Base-by-base conservation (phyloP, 2,329 filamentous ascomycete genomes). In the Monilinia aucupariae region DNA sequence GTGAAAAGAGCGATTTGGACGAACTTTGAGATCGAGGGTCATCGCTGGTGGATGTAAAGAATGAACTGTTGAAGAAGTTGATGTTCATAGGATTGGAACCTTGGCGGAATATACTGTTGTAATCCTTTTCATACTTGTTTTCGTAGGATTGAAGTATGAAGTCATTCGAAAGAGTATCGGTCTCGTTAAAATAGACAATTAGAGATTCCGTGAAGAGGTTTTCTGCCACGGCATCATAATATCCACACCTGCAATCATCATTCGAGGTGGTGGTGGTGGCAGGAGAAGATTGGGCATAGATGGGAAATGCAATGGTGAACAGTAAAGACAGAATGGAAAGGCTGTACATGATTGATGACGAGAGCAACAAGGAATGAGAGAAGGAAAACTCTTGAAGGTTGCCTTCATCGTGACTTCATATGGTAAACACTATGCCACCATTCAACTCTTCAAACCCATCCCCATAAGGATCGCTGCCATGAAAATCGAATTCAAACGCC, bases 111-210 rank as follows among this genome's bases (percentile, higher is more conserved):
- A 76, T 69, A 10, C 75, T 72, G 65, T 78, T 79, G 77, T 78
- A 81, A 52, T 78, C 76, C 64, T 76, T 78, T 59, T 80, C 78
- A 64, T 77, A 78, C 30, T 73, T 74, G 68, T 80, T 74, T 55
- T 71, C 69, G 66, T 76, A 81, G 27, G 74, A 68, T 63, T 78
- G 74, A 8, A 75, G 69, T 9, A 76, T 58, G 62, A 81, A 78
- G 8, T 73, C 64, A 3, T 68, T 60, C 22, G 74, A 73, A 15
- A 77, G 62, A 20, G 60, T 70, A 9, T 67, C 67, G 2, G 78
- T 78, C 64, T 81, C 79, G 67, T 81, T 81, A 74, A 81, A 81
- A 70, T 81, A 81, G 5, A 78, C 72, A 54, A 81, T 78, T 32
- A 79, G 74, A 9, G 76, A 76, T 51, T 81, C 79, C 0, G 79